Percentiles rank a stretch among this genome's conserved stretches.
These are phyloP conservation scores for Nidula niveotomentosa DNA, from an alignment of 1,284 basidiomycete species.

Conservation along the genomic window DNA sequence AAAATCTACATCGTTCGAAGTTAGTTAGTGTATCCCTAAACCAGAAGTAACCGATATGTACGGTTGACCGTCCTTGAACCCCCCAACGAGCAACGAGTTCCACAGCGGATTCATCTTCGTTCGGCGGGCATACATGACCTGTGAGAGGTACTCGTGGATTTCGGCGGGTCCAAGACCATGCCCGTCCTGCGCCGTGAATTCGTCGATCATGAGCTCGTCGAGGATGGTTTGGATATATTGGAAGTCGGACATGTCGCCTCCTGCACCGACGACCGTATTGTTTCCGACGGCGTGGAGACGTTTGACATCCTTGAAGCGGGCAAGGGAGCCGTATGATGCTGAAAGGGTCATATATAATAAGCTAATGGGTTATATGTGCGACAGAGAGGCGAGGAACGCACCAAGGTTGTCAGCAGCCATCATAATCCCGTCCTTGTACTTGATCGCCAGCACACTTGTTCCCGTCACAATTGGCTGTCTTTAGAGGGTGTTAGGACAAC, in stretches of 20 bases:
- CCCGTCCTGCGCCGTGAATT: conserved; percentile 81
- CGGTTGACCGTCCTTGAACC: conserved; percentile 81
- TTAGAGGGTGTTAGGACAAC: conserved; percentile 1
- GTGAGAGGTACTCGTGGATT: conserved; percentile 91
- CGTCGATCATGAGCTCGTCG: conserved; percentile 74
- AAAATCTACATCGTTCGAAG: conserved; percentile 54
- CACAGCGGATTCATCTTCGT: conserved; percentile 93
- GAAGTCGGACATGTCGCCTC: conserved; percentile 98
- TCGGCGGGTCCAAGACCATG: conserved; percentile 87
- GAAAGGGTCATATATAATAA: neutral
- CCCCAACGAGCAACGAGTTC: conserved; percentile 96
- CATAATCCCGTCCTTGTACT: conserved; percentile 97
- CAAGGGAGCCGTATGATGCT: conserved; percentile 98
- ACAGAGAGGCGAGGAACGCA: conserved; percentile 28
- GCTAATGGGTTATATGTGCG: neutral
- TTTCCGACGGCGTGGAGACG: conserved; percentile 85
- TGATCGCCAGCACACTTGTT: conserved; percentile 92
- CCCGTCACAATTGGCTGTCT: conserved; percentile 97
- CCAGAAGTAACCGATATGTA: conserved; percentile 25
- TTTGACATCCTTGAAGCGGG: conserved; percentile 94
- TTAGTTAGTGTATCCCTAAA: neutral
- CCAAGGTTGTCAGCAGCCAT: conserved; percentile 98
- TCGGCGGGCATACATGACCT: conserved; percentile 90
- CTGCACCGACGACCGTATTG: conserved; percentile 87
- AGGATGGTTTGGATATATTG: conserved; percentile 88